Conservation (phyloP, 2,329 filamentous ascomycete genomes). For the Venturia carpophila region DNA sequence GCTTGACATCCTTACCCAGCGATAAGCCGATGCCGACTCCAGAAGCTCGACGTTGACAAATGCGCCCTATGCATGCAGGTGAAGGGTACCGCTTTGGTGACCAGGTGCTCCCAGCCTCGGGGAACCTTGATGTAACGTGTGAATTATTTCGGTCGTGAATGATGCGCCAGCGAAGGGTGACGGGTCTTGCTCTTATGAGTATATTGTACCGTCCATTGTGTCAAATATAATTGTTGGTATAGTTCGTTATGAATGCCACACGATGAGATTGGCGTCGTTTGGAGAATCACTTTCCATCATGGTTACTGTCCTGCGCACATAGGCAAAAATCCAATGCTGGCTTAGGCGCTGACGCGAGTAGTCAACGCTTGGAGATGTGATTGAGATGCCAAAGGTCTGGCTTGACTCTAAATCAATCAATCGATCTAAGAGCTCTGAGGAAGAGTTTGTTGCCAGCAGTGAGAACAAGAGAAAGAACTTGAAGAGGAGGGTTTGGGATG, state of each 20-base stretch:
- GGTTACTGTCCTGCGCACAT: background rate
- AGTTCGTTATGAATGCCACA: background rate
- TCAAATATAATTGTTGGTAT: background rate
- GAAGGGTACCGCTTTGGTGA: background rate
- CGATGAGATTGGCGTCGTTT: background rate
- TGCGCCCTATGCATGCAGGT: background rate
- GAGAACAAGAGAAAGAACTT: background rate
- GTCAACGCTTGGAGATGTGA: background rate
- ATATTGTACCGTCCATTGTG: no score
- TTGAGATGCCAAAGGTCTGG: background rate
- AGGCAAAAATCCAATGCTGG: background rate
- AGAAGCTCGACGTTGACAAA: background rate
- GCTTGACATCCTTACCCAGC: background rate
- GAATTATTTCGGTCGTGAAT: background rate
- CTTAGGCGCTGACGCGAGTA: background rate
- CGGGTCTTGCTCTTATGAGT: no score
- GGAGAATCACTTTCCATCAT: background rate
- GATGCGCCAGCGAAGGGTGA: no score
- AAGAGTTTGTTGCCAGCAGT: background rate
- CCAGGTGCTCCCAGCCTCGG: background rate
- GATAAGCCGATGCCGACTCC: background rate
- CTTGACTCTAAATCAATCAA: background rate
- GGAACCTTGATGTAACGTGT: no score
- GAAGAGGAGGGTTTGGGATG: background rate
- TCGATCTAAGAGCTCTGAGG: background rate